A percentile compares a stretch with the other conserved stretches of the same genome.
Evolutionary conservation across 768 basidiomycete species (phyloP).

Genomic region (Calocybe cyanea): DNA sequence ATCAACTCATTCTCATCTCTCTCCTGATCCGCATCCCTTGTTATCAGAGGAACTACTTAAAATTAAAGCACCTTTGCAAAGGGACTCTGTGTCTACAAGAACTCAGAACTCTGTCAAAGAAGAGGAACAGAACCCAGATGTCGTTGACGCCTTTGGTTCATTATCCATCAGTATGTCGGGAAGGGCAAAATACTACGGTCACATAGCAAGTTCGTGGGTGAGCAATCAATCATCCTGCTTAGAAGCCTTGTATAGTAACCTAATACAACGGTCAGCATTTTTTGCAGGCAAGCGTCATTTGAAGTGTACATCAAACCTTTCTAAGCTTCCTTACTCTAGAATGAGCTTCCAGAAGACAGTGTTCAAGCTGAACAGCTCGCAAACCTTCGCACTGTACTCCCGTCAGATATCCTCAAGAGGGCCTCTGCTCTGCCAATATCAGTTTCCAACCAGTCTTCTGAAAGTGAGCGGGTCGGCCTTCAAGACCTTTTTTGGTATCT

Average conservation of each 20-base stretch:
- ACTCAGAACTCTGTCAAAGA: constrained; percentile 47
- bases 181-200: constrained; percentile 72
- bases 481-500: constrained; percentile 68
- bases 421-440: constrained; percentile 67
- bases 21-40: constrained; percentile 61
- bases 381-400: constrained; percentile 52
- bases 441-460: constrained; percentile 30
- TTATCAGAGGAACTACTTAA: constrained; percentile 68
- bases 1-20: constrained; percentile 52
- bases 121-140: constrained; percentile 61
- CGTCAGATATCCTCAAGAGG: constrained; percentile 58
- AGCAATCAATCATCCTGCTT: constrained; percentile 21
- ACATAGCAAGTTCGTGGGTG: constrained; percentile 76
- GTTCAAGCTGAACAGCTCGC: constrained; percentile 44
- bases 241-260: constrained; percentile 8
- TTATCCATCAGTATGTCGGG: constrained; percentile 71
- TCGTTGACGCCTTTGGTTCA: constrained; percentile 78
- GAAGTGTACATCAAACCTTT: neutral
- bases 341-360: constrained; percentile 56
- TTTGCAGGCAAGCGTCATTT: constrained; percentile 45
- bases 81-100: constrained; percentile 48
- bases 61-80: constrained; percentile 73
- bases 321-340: constrained; percentile 34
- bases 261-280: constrained; percentile 49
- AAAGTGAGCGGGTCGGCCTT: constrained; percentile 43